phyloP scores from a whole-genome alignment of 768 basidiomycete species.

The Naganishia onofrii region DNA sequence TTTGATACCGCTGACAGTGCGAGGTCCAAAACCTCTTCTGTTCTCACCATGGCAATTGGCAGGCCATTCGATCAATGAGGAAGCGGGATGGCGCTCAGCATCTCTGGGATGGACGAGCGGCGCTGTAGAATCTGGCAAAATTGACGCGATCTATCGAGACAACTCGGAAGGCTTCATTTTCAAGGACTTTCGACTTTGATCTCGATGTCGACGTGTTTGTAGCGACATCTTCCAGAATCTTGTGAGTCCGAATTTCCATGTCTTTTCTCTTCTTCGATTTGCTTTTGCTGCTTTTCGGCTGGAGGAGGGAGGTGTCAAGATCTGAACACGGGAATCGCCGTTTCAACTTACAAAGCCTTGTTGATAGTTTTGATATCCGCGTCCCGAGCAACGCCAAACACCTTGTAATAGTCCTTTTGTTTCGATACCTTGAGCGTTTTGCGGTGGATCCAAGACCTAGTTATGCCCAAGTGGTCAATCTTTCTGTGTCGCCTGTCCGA shows the following conservation, averaged over 20 bases:
- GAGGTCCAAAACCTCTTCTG: conserved; percentile 1
- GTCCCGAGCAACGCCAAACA: conserved; percentile 80
- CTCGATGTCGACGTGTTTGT: too few species aligned
- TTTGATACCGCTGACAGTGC: not conserved
- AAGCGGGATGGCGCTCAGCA: not conserved
- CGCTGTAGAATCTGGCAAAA: not conserved
- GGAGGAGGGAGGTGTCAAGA: conserved; percentile 16
- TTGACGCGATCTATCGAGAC: not conserved
- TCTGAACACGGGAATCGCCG: not conserved
- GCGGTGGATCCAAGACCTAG: conserved; percentile 70
- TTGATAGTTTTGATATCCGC: conserved; percentile 89
- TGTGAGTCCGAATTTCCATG: not conserved
- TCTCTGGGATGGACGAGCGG: not conserved
- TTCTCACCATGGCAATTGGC: not conserved
- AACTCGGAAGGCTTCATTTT: not conserved
- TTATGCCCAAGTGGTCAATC: not conserved
- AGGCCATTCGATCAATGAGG: not conserved
- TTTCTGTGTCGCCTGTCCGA: not conserved
- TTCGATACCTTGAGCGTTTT: conserved; percentile 82
- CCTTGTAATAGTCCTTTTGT: conserved; percentile 95
- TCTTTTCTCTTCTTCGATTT: conserved; percentile 50
- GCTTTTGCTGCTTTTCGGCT: conserved; percentile 76
- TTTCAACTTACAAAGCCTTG: conserved; percentile 75
- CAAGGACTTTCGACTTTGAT: not conserved
- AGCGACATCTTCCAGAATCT: too few species aligned